Evolutionary conservation across 2,329 filamentous ascomycete species (phyloP), one percentile per base, ranked within the genome.

Genomic region (Cercospora beticola): DNA sequence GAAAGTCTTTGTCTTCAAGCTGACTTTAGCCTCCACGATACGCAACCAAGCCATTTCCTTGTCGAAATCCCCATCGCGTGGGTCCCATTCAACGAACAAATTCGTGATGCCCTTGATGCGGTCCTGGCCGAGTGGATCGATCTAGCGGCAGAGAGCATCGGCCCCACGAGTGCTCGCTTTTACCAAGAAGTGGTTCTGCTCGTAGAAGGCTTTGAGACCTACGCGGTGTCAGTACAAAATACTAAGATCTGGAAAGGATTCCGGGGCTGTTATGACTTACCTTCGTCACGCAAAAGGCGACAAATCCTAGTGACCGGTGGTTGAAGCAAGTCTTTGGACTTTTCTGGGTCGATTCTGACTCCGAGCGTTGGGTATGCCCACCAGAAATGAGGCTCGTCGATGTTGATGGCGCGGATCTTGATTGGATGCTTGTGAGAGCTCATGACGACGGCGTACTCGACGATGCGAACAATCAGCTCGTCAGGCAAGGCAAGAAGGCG

Each of bases 281-380:
- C 63, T 54, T 66, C 64, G n/a, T 12, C 46, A 12, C 67, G 64
- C 18, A 69, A 28, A 12, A 63, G 21, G 3, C 59, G 67, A 26
- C 67, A 69, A 6, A 26, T 63, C 1, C 59, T 8, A 26, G 63
- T 63, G 26, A 69, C 49, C 5, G 63, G 4, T 10, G 64, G 67
- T 28, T 62, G 57, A 5, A 68, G 12, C 9, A 69, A 40, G 10
- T 36, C 26, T 18, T 18, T 21, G 8, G 56, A 59, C 4, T 36
- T 4, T 0, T 33, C 56, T 0, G 30, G 14, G 9, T 26, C 16
- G 16, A 59, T 59, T 36, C 56, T 59, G 3, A 36, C 56, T 14
- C 21, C 8, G 4, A 59, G 31, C 31, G 12, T 10, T n/a, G 28
- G 16, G 56, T 59, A 31, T 33, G 14, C 10, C 28, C 28, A 36